These are phyloP conservation scores for Fusarium veterinarium DNA, from an alignment of 2,329 filamentous ascomycete genomes.

Conservation along the genomic window DNA sequence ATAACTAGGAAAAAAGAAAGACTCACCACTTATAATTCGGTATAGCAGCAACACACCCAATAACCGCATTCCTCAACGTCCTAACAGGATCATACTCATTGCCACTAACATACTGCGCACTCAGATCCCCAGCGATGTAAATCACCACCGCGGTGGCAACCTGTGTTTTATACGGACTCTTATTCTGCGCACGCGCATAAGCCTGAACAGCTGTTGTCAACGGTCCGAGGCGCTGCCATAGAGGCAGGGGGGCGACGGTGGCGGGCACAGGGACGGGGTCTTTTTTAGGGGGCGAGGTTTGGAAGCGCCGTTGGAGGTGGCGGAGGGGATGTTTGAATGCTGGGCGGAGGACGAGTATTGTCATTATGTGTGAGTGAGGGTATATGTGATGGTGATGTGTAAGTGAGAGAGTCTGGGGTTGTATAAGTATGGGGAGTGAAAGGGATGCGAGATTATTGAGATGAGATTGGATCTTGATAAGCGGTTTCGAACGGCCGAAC, in stretches of 20 bases:
- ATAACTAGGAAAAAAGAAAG: not conserved
- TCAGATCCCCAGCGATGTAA: conserved; percentile 81
- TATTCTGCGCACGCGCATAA: conserved; percentile 78
- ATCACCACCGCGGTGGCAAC: conserved; percentile 79
- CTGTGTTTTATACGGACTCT: conserved; percentile 83
- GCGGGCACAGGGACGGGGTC: conserved; percentile 32
- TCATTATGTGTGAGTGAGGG: conserved; percentile 11
- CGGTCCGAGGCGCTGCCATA: conserved; percentile 70
- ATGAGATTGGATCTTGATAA: not conserved
- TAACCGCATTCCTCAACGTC: conserved; percentile 77
- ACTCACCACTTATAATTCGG: conserved; percentile 84
- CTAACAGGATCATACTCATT: conserved; percentile 75
- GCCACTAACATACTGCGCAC: conserved; percentile 76
- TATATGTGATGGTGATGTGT: not conserved
- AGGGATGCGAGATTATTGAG: conserved; percentile 7
- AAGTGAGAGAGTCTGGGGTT: not conserved
- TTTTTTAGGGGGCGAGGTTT: conserved; percentile 26
- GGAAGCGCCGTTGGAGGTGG: conserved; percentile 34
- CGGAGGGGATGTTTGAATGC: conserved; percentile 26
- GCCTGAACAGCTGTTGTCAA: conserved; percentile 64
- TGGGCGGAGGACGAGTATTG: conserved; percentile 34
- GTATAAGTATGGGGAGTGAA: not conserved
- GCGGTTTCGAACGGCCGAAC: conserved; percentile 27
- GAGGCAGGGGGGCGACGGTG: conserved; percentile 48
- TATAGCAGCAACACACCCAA: conserved; percentile 79